Conservation (phyloP, 108 stramenopile genomes). For the Schizochytrium sp. region DNA sequence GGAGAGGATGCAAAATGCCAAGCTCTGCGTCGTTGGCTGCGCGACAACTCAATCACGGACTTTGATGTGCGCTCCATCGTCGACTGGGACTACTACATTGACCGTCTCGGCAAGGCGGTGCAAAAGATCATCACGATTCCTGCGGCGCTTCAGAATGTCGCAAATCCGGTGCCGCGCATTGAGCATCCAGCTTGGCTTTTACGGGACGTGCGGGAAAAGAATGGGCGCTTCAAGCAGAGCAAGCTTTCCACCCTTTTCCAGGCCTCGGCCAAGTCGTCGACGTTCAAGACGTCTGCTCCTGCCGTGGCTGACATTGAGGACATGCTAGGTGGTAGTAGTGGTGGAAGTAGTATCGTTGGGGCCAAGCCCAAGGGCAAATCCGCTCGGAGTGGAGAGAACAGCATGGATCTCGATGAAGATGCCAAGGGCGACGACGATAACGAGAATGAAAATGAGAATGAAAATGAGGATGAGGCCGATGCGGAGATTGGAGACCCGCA, state of each 20-base stretch:
- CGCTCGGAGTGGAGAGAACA: not conserved
- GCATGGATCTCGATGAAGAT: not conserved
- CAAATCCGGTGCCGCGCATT: conserved; percentile 87
- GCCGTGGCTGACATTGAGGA: not conserved
- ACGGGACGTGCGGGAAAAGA: conserved; percentile 65
- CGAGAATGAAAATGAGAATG: too few relatives aligned
- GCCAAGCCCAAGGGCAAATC: not conserved
- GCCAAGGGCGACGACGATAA: not conserved
- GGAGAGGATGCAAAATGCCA: conserved; percentile 73
- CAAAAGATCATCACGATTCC: conserved; percentile 99
- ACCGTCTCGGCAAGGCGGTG: conserved; percentile 86
- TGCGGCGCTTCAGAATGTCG: conserved; percentile 85
- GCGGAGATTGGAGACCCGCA: not conserved
- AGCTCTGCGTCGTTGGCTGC: conserved; percentile 83
- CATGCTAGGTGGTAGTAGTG: not conserved
- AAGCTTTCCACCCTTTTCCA: conserved; percentile 69
- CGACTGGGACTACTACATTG: conserved; percentile 95
- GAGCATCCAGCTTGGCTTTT: conserved; percentile 90
- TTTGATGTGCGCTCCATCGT: conserved; percentile 82
- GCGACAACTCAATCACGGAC: conserved; percentile 72
- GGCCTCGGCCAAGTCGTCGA: not conserved
- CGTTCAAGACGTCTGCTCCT: not conserved
- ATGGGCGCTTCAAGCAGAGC: conserved; percentile 72
- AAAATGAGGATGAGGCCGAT: not conserved
- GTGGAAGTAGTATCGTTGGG: not conserved